Percentiles rank a stretch among this genome's conserved stretches.
These are phyloP conservation scores for Margaritispora aquatica DNA, from an alignment of 495 filamentous ascomycete genomes.

Conservation along the genomic window DNA sequence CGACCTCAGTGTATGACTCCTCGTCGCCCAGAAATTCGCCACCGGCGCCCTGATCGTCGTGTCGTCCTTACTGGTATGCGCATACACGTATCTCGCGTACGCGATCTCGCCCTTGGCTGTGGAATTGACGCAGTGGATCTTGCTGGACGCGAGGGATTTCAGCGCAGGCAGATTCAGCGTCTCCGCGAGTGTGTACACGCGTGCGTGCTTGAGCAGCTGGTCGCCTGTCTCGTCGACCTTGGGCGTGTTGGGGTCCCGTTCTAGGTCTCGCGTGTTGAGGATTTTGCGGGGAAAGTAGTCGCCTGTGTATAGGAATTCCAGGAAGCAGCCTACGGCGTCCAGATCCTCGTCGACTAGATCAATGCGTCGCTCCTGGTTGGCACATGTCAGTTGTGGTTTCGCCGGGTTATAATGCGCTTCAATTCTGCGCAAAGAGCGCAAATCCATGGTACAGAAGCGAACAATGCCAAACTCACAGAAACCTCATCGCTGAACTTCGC, in stretches of 20 bases:
- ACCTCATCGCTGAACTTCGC: slow-evolving; percentile 48
- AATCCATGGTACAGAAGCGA: too few species aligned
- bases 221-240: slow-evolving; percentile 63
- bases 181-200: slow-evolving; percentile 82
- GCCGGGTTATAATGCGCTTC: neutral
- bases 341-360: slow-evolving; percentile 64
- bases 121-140: slow-evolving; percentile 83
- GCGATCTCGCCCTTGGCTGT: slow-evolving; percentile 82
- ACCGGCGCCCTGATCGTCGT: slow-evolving; percentile 71
- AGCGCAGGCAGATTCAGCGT: slow-evolving; percentile 68
- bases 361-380: slow-evolving; percentile 52
- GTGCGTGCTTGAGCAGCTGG: slow-evolving; percentile 78
- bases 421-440: neutral
- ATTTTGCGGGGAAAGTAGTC: slow-evolving; percentile 77
- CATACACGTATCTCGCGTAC: slow-evolving; percentile 88
- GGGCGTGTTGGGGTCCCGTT: slow-evolving; percentile 51
- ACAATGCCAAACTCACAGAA: slow-evolving; percentile 39
- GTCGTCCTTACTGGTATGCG: slow-evolving; percentile 63
- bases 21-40: slow-evolving; percentile 83
- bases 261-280: slow-evolving; percentile 45
- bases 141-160: slow-evolving; percentile 71
- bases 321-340: slow-evolving; percentile 77
- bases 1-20: slow-evolving; percentile 71
- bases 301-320: slow-evolving; percentile 88
- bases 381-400: neutral